These are phyloP conservation scores for Colletotrichum sidae DNA, from an alignment of 2,329 filamentous ascomycete species.

Conservation along the genomic window DNA sequence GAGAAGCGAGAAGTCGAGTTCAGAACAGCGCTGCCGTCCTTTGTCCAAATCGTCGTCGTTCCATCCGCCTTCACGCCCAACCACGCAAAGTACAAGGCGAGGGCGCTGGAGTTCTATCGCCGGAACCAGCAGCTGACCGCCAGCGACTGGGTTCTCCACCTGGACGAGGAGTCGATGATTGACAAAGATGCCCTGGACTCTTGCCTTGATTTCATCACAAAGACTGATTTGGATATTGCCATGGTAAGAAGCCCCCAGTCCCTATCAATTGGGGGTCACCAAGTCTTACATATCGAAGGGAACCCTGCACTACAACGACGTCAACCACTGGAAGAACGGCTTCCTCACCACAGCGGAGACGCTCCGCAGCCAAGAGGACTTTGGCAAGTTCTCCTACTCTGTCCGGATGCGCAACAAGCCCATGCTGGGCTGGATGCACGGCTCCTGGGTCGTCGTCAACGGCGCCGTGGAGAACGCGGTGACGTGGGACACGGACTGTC, in stretches of 20 bases:
- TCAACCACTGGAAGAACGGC: constrained; percentile 21
- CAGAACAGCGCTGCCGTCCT: not conserved
- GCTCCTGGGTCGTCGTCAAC: constrained; percentile 24
- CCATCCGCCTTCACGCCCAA: constrained; percentile 1
- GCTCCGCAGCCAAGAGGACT: constrained; percentile 16
- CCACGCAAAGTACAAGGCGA: constrained; percentile 17
- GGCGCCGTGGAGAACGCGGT: constrained; percentile 15
- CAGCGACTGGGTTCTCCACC: constrained; percentile 12
- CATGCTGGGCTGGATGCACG: constrained; percentile 19
- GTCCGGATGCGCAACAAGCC: constrained; percentile 15
- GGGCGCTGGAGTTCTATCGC: constrained; percentile 15
- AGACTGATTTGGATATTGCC: constrained; percentile 4
- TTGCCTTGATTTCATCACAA: not conserved
- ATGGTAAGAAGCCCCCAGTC: not conserved
- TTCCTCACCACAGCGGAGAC: not conserved
- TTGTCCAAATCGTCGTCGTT: constrained; percentile 8
- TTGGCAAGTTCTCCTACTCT: constrained; percentile 18
- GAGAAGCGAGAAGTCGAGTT: constrained; percentile 1
- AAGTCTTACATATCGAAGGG: not conserved
- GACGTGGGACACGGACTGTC: constrained; percentile 19
- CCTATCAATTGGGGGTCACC: no score
- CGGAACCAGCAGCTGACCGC: constrained; percentile 11
- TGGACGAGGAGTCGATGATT: constrained; percentile 17
- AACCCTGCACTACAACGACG: constrained; percentile 23
- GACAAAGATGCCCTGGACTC: not conserved